These are phyloP conservation scores for Magnusiomyces sp. DNA, from an alignment of 1,139 yeast genomes.

Conservation along the genomic window DNA sequence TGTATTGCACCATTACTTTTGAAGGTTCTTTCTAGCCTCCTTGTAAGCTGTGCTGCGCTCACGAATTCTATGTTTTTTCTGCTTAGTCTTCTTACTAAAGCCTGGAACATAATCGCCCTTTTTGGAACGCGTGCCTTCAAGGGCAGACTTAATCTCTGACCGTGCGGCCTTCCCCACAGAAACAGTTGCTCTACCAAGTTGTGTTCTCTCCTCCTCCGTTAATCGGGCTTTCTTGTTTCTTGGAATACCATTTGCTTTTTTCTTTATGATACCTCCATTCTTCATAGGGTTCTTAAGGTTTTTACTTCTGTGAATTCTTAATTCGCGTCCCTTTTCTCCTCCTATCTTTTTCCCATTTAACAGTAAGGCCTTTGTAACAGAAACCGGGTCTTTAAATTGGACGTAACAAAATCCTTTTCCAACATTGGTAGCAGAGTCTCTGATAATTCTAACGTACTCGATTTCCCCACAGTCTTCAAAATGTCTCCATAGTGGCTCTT, in stretches of 20 bases:
- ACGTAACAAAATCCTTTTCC: constrained; percentile 98
- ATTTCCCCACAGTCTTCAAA: constrained; percentile 63
- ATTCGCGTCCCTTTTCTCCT: constrained; percentile 45
- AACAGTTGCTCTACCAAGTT: constrained; percentile 68
- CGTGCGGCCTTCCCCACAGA: constrained; percentile 75
- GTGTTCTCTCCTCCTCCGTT: constrained; percentile 50
- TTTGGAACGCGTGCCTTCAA: constrained; percentile 80
- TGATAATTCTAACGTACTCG: constrained; percentile 80
- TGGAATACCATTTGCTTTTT: constrained; percentile 7
- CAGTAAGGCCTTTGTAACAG: constrained; percentile 75
- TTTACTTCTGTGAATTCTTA: constrained; percentile 76
- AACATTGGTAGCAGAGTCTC: constrained; percentile 87
- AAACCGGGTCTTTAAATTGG: constrained; percentile 74
- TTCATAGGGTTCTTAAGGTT: constrained; percentile 34
- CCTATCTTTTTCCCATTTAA: constrained; percentile 62
- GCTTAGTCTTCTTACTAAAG: constrained; percentile 14
- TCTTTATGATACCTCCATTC: constrained; percentile 18
- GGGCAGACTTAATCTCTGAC: constrained; percentile 47
- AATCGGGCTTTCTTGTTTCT: constrained; percentile 10
- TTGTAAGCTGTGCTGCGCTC: constrained; percentile 55
- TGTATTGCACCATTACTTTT: not conserved
- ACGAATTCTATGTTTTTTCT: constrained; percentile 56
- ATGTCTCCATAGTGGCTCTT: constrained; percentile 80
- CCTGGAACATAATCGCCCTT: constrained; percentile 48
- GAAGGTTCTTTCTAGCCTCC: constrained; percentile 20